Evolutionary conservation across 352 stramenopile species (phyloP), one percentile per base, ranked within the genome.

Genomic region (Phytopythium kandeliae): DNA sequence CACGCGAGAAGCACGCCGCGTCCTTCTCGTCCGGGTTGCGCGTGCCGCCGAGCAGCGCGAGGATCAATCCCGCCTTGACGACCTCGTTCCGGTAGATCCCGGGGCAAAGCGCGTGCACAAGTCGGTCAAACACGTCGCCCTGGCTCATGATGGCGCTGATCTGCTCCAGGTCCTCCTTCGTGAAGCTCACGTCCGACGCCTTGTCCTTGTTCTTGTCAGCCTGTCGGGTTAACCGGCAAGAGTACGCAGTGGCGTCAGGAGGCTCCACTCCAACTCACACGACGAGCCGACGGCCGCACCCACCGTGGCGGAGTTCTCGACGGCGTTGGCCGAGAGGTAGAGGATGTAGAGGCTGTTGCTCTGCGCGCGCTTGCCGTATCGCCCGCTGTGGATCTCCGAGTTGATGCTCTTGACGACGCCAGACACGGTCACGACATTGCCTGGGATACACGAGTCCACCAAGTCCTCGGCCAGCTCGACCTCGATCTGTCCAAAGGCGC

Each of bases 51-150:
- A 98, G 83, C 6, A 99, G 71, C 38, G 83, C 91, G 5, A 99
- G 72, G n/a, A 98, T 64, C 12, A 99, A 78, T 0, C 96, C 96
- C 10, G 83, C 83, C 71, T 99, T 99, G n/a, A 99, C 95, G 42
- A 98, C 64, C 58, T 99, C 94, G 62, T 99, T 97, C 37, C 97
- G 95, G 69, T 97, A 98, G 54, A 99, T 99, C 13, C 76, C 76
- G 15, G 97, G 97, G 62, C 94, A 99, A 7, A 99, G 60, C 12
- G 92, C 97, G 51, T 92, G 76, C 11, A 99, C 91, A 7, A 99
- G 69, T 2, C 98, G 79, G 60, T 97, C 91, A 49, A 99, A 98
- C 2, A 96, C 74, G 57, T 92, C 80, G 2, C 75, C 92, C 51
- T 87, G 82, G 28, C 78, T 81, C 48, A 92, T 89, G 50, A 98